phyloP scores from a whole-genome alignment of 495 filamentous ascomycete species.

The Annulohypoxylon maeteangense region DNA sequence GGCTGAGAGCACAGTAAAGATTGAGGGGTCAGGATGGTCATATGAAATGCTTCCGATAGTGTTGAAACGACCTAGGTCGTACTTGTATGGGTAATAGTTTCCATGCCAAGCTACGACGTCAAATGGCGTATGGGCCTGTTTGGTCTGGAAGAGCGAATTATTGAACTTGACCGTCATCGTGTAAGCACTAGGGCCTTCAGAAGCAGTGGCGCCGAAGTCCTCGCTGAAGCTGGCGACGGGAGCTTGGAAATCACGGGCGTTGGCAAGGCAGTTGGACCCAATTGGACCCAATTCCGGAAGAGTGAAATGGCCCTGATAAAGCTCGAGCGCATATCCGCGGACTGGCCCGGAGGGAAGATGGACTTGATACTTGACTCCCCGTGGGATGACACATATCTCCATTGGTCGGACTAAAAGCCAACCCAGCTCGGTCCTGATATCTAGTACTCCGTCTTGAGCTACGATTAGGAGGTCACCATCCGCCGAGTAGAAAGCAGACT shows the following conservation, averaged over 20 bases:
- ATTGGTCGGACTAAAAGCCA: slow-evolving; percentile 84
- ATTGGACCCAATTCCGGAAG: slow-evolving; percentile 92
- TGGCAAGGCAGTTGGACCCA: slow-evolving; percentile 86
- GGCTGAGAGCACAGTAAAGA: slow-evolving; percentile 82
- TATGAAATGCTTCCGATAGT: slow-evolving; percentile 79
- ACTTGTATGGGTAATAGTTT: slow-evolving; percentile 84
- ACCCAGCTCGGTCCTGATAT: slow-evolving; percentile 88
- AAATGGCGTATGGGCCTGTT: slow-evolving; percentile 79
- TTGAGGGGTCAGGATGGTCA: slow-evolving; percentile 83
- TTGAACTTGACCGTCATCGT: slow-evolving; percentile 80
- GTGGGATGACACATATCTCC: slow-evolving; percentile 89
- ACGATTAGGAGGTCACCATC: slow-evolving; percentile 92
- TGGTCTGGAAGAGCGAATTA: slow-evolving; percentile 77
- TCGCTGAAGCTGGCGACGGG: slow-evolving; percentile 82
- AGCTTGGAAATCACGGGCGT: slow-evolving; percentile 87
- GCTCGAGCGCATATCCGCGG: slow-evolving; percentile 86
- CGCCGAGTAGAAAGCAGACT: slow-evolving; percentile 86
- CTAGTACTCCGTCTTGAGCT: slow-evolving; percentile 81
- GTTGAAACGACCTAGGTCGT: slow-evolving; percentile 83
- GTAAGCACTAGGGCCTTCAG: slow-evolving; percentile 60
- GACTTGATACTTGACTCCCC: slow-evolving; percentile 83
- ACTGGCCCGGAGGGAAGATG: slow-evolving; percentile 70
- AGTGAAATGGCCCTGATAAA: slow-evolving; percentile 85
- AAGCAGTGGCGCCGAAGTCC: slow-evolving; percentile 53
- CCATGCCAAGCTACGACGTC: slow-evolving; percentile 87